Evolutionary conservation across 768 basidiomycete species (phyloP).

Genomic region (Crassisporium funariophilum): DNA sequence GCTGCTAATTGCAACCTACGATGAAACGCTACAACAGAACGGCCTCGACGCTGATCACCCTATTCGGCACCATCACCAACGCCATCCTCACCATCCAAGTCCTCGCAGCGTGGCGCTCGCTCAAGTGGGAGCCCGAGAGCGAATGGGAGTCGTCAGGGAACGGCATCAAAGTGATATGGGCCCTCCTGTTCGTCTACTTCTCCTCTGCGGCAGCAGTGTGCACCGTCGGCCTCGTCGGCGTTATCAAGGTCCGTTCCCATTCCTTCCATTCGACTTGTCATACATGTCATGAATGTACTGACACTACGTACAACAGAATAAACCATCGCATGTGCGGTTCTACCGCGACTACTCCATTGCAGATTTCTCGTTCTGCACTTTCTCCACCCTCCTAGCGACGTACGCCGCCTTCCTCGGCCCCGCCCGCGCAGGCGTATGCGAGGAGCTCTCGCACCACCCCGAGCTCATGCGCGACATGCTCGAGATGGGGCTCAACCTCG

Average conservation of each 20-base stretch:
- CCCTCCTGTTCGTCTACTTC: constrained; percentile 67
- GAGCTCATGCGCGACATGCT: constrained; percentile 71
- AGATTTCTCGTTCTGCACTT: constrained; percentile 70
- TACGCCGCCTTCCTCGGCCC: constrained; percentile 60
- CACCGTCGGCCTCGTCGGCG: constrained; percentile 66
- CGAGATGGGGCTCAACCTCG: constrained; percentile 72
- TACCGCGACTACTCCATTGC: constrained; percentile 84
- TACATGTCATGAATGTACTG: constrained; percentile 9
- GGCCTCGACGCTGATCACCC: constrained; percentile 40
- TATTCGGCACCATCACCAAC: constrained; percentile 37
- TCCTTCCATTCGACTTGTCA: background rate
- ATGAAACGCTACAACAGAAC: constrained; percentile 32
- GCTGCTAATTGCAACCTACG: too few species aligned
- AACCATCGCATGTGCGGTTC: constrained; percentile 68
- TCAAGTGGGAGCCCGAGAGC: constrained; percentile 49
- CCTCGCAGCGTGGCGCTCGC: constrained; percentile 35
- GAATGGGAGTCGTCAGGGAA: constrained; percentile 46
- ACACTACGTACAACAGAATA: constrained; percentile 46
- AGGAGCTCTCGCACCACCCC: constrained; percentile 73
- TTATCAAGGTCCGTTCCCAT: constrained; percentile 55
- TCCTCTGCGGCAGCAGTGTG: constrained; percentile 64
- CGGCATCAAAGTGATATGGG: constrained; percentile 57
- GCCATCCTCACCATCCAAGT: constrained; percentile 38
- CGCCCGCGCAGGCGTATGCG: constrained; percentile 65
- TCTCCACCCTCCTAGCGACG: constrained; percentile 56